Evolutionary conservation across 2,329 filamentous ascomycete species (phyloP).

Genomic region (Diaporthe australafricana): DNA sequence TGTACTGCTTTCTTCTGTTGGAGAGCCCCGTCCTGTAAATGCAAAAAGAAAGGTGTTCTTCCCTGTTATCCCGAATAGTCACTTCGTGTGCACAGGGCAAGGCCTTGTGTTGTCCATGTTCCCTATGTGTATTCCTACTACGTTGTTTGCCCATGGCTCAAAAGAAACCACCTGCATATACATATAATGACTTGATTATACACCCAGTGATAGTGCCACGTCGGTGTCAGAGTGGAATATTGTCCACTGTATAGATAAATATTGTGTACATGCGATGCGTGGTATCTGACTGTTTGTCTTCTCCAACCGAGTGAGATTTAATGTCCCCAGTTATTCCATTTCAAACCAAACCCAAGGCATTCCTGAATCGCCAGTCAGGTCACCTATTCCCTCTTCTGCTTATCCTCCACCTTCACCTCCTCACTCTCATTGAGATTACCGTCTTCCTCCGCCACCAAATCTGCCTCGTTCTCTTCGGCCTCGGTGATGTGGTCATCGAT

Average conservation of each 20-base stretch:
- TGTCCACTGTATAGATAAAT: constrained; percentile 15
- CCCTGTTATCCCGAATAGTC: background rate
- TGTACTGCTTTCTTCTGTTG: background rate
- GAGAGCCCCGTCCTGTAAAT: background rate
- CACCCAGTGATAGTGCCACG: constrained; percentile 6
- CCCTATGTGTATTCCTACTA: too few species aligned
- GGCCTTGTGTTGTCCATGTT: background rate
- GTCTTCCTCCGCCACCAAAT: constrained; percentile 55
- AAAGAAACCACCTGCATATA: background rate
- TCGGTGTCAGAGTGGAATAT: constrained; percentile 8
- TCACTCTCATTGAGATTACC: constrained; percentile 46
- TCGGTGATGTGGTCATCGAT: constrained; percentile 59
- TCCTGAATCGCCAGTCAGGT: background rate
- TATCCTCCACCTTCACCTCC: constrained; percentile 31
- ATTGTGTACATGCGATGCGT: constrained; percentile 13
- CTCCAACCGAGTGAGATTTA: constrained; percentile 5
- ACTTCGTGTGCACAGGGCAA: background rate
- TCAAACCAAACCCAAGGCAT: background rate
- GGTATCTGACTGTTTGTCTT: constrained; percentile 13
- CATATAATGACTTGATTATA: constrained; percentile 15
- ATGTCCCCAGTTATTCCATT: background rate
- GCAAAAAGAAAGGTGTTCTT: too few species aligned
- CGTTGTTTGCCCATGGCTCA: too few species aligned
- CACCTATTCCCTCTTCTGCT: constrained; percentile 13
- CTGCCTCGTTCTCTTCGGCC: constrained; percentile 63